These are phyloP conservation scores for Hymenoscyphus albidus DNA, from an alignment of 2,329 filamentous ascomycete genomes.

Conservation along the genomic window DNA sequence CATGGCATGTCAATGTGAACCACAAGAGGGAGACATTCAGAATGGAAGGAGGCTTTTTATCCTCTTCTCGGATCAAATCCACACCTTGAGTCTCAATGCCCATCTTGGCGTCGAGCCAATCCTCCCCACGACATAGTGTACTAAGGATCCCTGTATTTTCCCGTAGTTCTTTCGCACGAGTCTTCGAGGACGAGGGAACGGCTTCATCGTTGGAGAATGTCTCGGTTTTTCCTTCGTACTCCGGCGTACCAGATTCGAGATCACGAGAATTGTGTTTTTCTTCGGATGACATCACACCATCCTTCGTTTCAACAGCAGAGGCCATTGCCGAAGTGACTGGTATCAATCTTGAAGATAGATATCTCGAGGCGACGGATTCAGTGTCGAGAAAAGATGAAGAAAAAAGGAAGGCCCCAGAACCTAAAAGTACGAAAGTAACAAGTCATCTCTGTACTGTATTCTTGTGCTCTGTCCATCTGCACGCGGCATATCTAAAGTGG, in stretches of 20 bases:
- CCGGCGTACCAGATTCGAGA: slow-evolving; percentile 24
- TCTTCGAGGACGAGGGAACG: slow-evolving; percentile 18
- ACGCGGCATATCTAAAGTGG: background rate
- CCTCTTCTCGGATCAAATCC: slow-evolving; percentile 43
- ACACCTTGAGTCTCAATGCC: slow-evolving; percentile 47
- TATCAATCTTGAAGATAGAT: background rate
- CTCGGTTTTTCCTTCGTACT: slow-evolving; percentile 10
- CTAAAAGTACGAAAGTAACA: background rate
- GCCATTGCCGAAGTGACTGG: slow-evolving; percentile 17
- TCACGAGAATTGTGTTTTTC: slow-evolving; percentile 18
- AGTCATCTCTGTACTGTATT: background rate
- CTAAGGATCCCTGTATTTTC: slow-evolving; percentile 23
- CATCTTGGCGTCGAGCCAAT: slow-evolving; percentile 42
- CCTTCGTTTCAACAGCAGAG: slow-evolving; percentile 30
- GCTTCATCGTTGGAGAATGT: background rate
- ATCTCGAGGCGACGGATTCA: background rate
- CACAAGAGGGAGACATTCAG: slow-evolving; percentile 43
- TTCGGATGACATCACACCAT: slow-evolving; percentile 23
- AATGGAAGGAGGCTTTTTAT: slow-evolving; percentile 41
- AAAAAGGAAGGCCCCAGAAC: background rate
- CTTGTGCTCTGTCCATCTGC: background rate
- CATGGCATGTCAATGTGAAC: slow-evolving; percentile 43
- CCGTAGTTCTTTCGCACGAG: slow-evolving; percentile 27
- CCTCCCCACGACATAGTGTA: slow-evolving; percentile 37
- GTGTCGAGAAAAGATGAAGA: background rate